Evolutionary conservation across 2,329 filamentous ascomycete genomes (phyloP).

Genomic region (Canariomyces notabilis): DNA sequence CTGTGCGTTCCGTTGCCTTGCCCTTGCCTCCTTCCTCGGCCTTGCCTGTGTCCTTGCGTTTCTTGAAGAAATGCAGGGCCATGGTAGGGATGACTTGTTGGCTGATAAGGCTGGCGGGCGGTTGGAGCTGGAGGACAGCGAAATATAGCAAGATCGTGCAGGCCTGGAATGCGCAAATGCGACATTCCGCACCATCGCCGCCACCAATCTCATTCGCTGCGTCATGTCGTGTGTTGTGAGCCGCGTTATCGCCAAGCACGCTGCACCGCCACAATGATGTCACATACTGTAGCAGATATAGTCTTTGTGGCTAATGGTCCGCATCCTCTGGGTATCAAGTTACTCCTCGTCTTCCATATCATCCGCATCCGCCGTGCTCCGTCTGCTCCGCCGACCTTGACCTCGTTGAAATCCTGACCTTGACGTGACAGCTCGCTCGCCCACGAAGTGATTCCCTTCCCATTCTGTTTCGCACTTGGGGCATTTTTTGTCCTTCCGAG

Average conservation of each 20-base stretch:
- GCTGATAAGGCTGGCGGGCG: neutral
- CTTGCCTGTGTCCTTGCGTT: slow-evolving; percentile 48
- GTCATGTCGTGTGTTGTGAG: neutral
- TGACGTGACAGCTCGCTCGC: slow-evolving; percentile 52
- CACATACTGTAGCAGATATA: slow-evolving; percentile 1
- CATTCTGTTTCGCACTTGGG: slow-evolving; percentile 54
- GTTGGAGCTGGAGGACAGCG: neutral
- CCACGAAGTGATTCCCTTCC: slow-evolving; percentile 46
- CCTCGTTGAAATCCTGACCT: slow-evolving; percentile 46
- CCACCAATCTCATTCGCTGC: neutral
- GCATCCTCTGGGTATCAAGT: slow-evolving; percentile 12
- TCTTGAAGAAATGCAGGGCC: slow-evolving; percentile 42
- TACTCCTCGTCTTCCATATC: slow-evolving; percentile 24
- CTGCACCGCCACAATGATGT: slow-evolving; percentile 19
- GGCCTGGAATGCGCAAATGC: too few relatives aligned
- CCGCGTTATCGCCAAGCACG: slow-evolving; percentile 1
- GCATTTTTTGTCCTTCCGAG: slow-evolving; percentile 57
- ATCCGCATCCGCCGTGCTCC: slow-evolving; percentile 32
- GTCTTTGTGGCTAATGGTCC: slow-evolving; percentile 7
- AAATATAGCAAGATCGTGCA: too few relatives aligned
- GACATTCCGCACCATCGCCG: neutral
- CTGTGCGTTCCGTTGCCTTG: slow-evolving; percentile 17
- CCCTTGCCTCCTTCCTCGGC: slow-evolving; percentile 52
- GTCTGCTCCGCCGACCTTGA: slow-evolving; percentile 31
- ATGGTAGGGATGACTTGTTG: neutral